These are phyloP conservation scores for Nemania sp. DNA, from an alignment of 2,329 filamentous ascomycete genomes.

Conservation along the genomic window DNA sequence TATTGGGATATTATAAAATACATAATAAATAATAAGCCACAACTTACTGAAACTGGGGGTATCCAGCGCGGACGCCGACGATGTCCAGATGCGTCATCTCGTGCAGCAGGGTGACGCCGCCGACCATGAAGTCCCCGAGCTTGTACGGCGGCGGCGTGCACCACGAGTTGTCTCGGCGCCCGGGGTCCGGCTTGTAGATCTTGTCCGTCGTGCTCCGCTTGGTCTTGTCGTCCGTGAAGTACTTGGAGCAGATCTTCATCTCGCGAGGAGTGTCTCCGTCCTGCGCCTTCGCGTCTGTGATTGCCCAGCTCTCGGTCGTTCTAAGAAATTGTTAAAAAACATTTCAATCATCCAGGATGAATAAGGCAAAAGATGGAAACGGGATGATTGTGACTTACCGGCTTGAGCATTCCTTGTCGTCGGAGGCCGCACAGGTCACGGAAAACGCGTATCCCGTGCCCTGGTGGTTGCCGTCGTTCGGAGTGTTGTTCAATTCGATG, in stretches of 20 bases:
- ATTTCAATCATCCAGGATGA: neutral
- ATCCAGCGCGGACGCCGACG: constrained; percentile 1
- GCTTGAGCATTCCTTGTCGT: constrained; percentile 12
- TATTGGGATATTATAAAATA: no score
- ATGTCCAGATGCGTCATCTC: constrained; percentile 21
- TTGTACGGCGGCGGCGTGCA: constrained; percentile 7
- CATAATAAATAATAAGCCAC: no score
- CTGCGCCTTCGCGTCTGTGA: constrained; percentile 16
- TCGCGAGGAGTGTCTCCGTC: constrained; percentile 10
- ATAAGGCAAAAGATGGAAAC: neutral
- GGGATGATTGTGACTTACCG: constrained; percentile 5
- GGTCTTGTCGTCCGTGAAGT: constrained; percentile 12
- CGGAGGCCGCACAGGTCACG: constrained; percentile 8
- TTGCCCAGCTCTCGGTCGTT: constrained; percentile 12
- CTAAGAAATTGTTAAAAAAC: neutral
- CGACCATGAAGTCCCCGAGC: constrained; percentile 16
- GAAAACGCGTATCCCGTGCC: constrained; percentile 9
- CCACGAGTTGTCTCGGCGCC: constrained; percentile 2
- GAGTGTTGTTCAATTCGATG: constrained; percentile 5
- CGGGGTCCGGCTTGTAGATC: constrained; percentile 1
- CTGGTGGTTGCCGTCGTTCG: neutral
- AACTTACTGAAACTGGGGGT: constrained; percentile 8
- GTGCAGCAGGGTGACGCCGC: constrained; percentile 11
- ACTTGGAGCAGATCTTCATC: constrained; percentile 19
- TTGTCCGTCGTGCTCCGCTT: constrained; percentile 9